Conservation (phyloP, 768 basidiomycete genomes). For the Cystofilobasidium bisporidii region DNA sequence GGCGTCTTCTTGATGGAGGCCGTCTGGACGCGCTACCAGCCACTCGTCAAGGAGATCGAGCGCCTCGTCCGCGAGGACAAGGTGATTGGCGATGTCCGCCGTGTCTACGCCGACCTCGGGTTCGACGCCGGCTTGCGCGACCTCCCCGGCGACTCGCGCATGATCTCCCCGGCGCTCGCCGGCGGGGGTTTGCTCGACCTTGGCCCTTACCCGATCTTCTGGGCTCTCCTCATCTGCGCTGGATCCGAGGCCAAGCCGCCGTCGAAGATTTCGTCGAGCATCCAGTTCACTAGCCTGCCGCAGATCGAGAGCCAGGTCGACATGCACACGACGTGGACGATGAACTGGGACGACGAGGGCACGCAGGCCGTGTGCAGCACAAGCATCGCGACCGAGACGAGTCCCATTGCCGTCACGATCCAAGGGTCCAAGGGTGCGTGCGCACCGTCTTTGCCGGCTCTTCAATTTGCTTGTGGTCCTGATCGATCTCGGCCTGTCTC, state of each 20-base stretch:
- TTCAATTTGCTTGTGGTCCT: too few species aligned
- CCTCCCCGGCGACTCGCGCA: conserved; percentile 39
- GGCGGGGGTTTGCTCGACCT: conserved; percentile 78
- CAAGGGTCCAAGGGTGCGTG: conserved; percentile 1
- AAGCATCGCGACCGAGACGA: conserved; percentile 8
- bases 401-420: background rate
- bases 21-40: conserved; percentile 34
- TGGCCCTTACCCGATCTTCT: conserved; percentile 42
- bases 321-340: conserved; percentile 23
- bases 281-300: conserved; percentile 26
- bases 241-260: background rate
- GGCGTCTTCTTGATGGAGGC: conserved; percentile 29
- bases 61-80: conserved; percentile 24
- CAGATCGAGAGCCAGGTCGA: conserved; percentile 26
- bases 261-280: conserved; percentile 6
- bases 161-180: conserved; percentile 66
- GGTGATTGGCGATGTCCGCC: conserved; percentile 27
- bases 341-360: conserved; percentile 23
- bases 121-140: conserved; percentile 6
- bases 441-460: too few species aligned
- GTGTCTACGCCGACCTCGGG: conserved; percentile 30
- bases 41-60: conserved; percentile 23
- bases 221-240: conserved; percentile 26
- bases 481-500: background rate
- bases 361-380: background rate